A percentile compares a stretch with the other conserved stretches of the same genome.
These are phyloP conservation scores for Sarocladiaceae sp. DNA, from an alignment of 2,329 filamentous ascomycete genomes.

Conservation along the genomic window DNA sequence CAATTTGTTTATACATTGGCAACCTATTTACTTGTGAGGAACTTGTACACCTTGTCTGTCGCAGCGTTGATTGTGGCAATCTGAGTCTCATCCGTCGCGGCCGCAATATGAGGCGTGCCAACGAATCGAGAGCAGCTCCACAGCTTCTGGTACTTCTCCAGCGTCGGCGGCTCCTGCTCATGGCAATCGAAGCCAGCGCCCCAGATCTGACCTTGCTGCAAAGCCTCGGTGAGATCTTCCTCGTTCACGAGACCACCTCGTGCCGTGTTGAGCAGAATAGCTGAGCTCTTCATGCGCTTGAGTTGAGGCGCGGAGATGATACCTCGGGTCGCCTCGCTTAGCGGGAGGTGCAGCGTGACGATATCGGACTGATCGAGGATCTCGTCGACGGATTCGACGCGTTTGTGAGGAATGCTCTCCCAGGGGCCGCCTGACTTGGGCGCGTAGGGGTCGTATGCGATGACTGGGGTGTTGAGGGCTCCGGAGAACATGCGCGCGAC, in stretches of 20 bases:
- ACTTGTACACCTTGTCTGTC: constrained; percentile 11
- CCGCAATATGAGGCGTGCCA: constrained; percentile 40
- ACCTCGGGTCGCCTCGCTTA: constrained; percentile 21
- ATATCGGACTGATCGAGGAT: constrained; percentile 27
- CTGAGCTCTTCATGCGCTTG: constrained; percentile 26
- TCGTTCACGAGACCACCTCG: constrained; percentile 33
- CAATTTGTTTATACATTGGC: not conserved
- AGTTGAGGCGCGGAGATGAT: constrained; percentile 25
- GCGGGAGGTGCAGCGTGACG: constrained; percentile 28
- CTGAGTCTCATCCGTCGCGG: constrained; percentile 28
- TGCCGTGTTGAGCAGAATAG: constrained; percentile 32
- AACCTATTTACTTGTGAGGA: constrained; percentile 6
- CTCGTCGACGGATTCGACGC: constrained; percentile 23
- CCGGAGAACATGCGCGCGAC: constrained; percentile 30
- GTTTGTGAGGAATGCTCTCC: constrained; percentile 18
- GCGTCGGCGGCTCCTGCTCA: constrained; percentile 29
- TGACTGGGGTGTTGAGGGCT: constrained; percentile 22
- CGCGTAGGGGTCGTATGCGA: constrained; percentile 30
- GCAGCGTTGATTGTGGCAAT: constrained; percentile 11
- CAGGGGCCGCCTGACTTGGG: constrained; percentile 18
- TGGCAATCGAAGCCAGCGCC: constrained; percentile 31
- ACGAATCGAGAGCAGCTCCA: constrained; percentile 27
- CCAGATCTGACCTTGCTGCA: constrained; percentile 25
- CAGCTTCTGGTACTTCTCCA: constrained; percentile 23
- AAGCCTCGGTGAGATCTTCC: constrained; percentile 21